Evolutionary conservation across 2,329 filamentous ascomycete species (phyloP), one percentile per base, ranked within the genome.

Genomic region (Didymellaceae sp.): DNA sequence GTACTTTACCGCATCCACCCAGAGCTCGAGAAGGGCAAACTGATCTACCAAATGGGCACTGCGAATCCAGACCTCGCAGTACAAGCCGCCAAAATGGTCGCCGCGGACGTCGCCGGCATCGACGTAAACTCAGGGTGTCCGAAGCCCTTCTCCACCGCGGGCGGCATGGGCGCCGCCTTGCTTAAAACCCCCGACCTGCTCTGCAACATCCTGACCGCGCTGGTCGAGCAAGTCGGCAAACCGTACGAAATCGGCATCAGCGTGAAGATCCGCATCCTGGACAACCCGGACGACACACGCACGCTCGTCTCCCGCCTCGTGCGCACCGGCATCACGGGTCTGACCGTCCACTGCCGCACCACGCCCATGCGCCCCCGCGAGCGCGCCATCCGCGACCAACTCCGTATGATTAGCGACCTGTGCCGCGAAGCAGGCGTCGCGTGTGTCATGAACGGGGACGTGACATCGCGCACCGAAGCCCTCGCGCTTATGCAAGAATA

Each of bases 61-160:
- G 85, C 91, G 8, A 86, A 89, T 52, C 91, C 94, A 0, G 86
- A 88, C 10, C 82, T 86, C 22, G 94, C 94, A 1, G 92, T 97
- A 0, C 78, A 89, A 70, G 92, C 93, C 1, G 91, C 93, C 2
- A 86, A 86, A 44, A 77, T 97, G 13, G 88, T 99, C 16, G 94
- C 92, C 0, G 82, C 78, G 10, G 91, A 97, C 74, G 94, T 99
- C 3, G 86, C 87, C 0, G 94, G 94, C 53, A 97, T 99, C 62
- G 94, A 97, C 72, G 88, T 99, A 55, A 99, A 99, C 72, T 91
- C 94, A 0, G 94, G 94, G n/a, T 99, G 94, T 70, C 94, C 94
- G 0, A 99, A 99, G 74, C 90, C 93, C 0, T 99, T 99, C 75
- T 96, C 90, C 67, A 96, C 93, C 2, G 84, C 83, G 56, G 91